Evolutionary conservation across 129 eudicot genomes (phyloP).

Genomic region (Sambucus nigra): DNA sequence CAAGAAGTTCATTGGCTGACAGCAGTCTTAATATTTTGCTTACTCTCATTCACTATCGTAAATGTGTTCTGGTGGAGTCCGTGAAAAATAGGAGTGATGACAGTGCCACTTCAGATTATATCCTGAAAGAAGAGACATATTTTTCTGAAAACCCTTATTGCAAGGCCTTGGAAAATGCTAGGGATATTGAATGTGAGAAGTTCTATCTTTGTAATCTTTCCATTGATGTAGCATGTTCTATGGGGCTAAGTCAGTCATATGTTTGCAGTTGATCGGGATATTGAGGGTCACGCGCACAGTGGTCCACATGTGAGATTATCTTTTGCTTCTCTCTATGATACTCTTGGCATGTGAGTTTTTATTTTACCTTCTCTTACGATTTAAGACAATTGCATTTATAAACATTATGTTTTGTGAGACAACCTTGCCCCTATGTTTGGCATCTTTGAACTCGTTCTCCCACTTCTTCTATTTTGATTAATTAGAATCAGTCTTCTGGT

Average conservation of each 20-base stretch:
- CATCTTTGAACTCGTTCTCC: no score
- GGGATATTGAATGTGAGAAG: conserved; percentile 74
- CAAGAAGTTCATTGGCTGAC: conserved; percentile 65
- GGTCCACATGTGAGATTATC: conserved; percentile 68
- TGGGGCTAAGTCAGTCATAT: conserved; percentile 19
- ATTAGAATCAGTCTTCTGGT: background rate
- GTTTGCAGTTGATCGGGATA: conserved; percentile 79
- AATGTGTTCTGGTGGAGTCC: conserved; percentile 51
- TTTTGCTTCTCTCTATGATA: conserved; percentile 89
- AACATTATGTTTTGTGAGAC: background rate
- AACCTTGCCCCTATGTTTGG: conserved; percentile 6
- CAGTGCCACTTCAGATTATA: conserved; percentile 48
- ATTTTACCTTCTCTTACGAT: conserved; percentile 6
- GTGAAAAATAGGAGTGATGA: conserved; percentile 28
- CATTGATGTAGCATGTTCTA: background rate
- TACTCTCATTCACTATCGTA: conserved; percentile 66
- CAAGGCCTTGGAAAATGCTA: conserved; percentile 80
- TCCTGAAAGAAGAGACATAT: conserved; percentile 51
- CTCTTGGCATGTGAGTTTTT: conserved; percentile 79
- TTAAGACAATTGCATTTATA: conserved; percentile 7
- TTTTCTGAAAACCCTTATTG: conserved; percentile 68
- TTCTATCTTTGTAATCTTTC: background rate
- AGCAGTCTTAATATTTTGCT: conserved; percentile 78
- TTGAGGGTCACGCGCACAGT: conserved; percentile 68
- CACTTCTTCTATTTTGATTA: background rate